Percentiles rank a stretch among this genome's conserved stretches.
Evolutionary conservation across 1,284 basidiomycete species (phyloP).

Genomic region (Stygiomarasmius scandens): DNA sequence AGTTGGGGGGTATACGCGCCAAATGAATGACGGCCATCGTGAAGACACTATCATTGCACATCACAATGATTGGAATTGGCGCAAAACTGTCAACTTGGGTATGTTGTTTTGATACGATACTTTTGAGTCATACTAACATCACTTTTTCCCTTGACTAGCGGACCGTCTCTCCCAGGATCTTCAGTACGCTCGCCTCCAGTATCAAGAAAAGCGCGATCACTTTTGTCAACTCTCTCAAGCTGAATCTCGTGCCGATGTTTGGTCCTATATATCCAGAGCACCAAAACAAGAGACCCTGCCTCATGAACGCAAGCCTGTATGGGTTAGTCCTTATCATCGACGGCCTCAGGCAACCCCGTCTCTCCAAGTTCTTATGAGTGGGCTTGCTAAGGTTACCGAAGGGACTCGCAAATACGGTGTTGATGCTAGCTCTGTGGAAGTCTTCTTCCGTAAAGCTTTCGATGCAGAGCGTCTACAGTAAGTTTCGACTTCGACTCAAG

Average conservation of each 20-base stretch:
- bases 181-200: neutral
- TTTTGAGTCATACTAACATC: neutral
- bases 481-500: neutral
- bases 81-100: constrained; percentile 6
- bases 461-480: neutral
- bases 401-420: neutral
- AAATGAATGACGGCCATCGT: constrained; percentile 14
- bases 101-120: neutral
- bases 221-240: neutral
- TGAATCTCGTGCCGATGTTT: neutral
- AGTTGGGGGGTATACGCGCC: constrained; percentile 5
- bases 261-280: neutral
- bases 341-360: neutral
- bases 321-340: neutral
- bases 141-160: neutral
- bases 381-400: neutral
- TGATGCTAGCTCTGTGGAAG: neutral
- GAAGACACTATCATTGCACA: constrained; percentile 11
- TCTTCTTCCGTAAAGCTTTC: neutral
- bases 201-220: neutral
- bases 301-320: neutral
- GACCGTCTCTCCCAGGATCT: neutral
- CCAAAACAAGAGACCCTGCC: neutral
- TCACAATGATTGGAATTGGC: constrained; percentile 7
- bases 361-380: neutral